Conservation (phyloP, 768 basidiomycete species). For the Pleurotus eryngii region DNA sequence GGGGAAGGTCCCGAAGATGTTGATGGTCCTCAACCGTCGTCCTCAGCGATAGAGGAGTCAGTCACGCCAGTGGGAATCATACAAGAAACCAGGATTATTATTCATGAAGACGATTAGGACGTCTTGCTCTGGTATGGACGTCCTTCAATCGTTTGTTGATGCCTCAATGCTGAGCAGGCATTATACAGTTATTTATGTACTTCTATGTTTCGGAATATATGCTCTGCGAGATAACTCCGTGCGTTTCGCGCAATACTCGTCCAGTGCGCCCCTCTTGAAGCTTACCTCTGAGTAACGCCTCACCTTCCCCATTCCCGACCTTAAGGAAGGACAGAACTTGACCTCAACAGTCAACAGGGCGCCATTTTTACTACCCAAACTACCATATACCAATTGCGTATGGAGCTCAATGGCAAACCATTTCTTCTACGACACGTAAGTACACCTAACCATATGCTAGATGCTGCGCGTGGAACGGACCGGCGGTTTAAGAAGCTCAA, state of each 20-base stretch:
- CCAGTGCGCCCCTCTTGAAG: too few species aligned
- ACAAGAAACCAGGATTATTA: conserved; percentile 36
- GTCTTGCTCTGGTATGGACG: background rate
- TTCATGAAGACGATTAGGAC: conserved; percentile 49
- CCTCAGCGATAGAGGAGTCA: background rate
- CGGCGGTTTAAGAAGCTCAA: background rate
- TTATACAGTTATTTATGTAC: background rate
- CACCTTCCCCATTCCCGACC: too few species aligned
- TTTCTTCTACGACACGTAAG: too few species aligned
- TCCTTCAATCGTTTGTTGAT: background rate
- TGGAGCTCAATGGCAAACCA: too few species aligned
- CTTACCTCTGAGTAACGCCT: too few species aligned
- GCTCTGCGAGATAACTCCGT: too few species aligned
- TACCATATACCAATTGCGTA: too few species aligned
- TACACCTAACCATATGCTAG: background rate
- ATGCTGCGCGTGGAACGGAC: too few species aligned
- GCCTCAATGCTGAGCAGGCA: background rate
- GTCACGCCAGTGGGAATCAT: conserved; percentile 13
- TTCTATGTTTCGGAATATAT: background rate
- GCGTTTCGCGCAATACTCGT: too few species aligned
- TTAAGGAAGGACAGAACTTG: too few species aligned
- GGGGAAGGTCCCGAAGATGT: conserved; percentile 10
- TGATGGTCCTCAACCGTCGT: background rate
- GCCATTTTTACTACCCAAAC: too few species aligned
- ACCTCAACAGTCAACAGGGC: too few species aligned